Conservation (phyloP, 352 stramenopile species). For the Globisporangium splendens region DNA sequence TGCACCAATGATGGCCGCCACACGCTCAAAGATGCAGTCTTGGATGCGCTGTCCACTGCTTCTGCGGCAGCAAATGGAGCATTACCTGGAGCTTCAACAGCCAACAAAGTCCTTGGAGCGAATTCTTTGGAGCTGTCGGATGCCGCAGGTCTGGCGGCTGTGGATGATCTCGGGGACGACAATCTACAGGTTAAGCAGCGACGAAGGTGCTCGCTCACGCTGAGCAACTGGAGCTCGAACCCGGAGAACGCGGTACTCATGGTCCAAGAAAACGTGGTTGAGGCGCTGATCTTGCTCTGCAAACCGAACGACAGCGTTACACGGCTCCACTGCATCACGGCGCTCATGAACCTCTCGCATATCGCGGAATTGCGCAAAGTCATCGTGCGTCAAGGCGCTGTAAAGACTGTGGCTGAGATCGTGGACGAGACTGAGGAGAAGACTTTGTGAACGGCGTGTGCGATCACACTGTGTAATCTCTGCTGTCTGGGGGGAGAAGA, state of each 20-base stretch:
- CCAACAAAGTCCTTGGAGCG: too few species aligned
- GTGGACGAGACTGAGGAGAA: slow-evolving; percentile 62
- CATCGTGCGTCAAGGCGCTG: slow-evolving; percentile 68
- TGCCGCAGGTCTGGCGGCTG: background rate
- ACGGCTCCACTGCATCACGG: slow-evolving; percentile 71
- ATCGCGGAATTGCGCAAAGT: slow-evolving; percentile 50
- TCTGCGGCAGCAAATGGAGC: background rate
- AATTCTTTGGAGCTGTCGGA: background rate
- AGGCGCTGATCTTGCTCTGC: slow-evolving; percentile 78
- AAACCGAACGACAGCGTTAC: slow-evolving; percentile 62
- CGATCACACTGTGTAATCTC: slow-evolving; percentile 84
- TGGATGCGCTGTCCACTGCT: slow-evolving; percentile 26
- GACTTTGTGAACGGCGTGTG: slow-evolving; percentile 71
- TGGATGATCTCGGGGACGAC: slow-evolving; percentile 1
- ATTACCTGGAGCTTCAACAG: background rate
- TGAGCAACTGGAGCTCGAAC: slow-evolving; percentile 89
- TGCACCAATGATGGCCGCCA: slow-evolving; percentile 12
- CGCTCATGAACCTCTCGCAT: slow-evolving; percentile 84
- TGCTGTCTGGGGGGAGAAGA: slow-evolving; percentile 80
- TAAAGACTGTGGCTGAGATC: slow-evolving; percentile 74
- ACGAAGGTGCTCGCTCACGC: slow-evolving; percentile 75
- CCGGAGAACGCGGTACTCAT: slow-evolving; percentile 81
- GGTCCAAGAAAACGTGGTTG: slow-evolving; percentile 85
- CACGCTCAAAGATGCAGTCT: slow-evolving; percentile 51
- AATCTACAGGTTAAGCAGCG: slow-evolving; percentile 37